phyloP scores from a whole-genome alignment of 2,329 filamentous ascomycete species.

The Orbilia ellipsospora region DNA sequence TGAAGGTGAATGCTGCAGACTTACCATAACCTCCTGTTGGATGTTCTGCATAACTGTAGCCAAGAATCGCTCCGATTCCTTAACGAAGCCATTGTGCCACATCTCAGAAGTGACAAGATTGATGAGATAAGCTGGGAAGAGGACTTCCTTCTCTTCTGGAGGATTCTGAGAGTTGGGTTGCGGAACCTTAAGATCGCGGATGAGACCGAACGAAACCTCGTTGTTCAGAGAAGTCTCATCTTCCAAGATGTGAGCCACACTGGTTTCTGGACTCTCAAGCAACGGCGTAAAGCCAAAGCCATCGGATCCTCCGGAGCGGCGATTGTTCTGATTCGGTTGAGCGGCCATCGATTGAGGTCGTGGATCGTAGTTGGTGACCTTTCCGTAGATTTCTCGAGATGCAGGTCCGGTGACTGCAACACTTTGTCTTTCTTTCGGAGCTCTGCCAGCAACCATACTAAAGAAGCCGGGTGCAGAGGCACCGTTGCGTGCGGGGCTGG shows the following conservation, averaged over 20 bases:
- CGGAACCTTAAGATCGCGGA: conserved; percentile 96
- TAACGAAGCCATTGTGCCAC: conserved; percentile 99
- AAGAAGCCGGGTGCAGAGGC: conserved; percentile 77
- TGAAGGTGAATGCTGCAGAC: conserved; percentile 2
- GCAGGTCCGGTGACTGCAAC: conserved; percentile 67
- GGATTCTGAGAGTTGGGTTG: conserved; percentile 85
- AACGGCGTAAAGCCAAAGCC: conserved; percentile 82
- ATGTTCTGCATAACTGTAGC: conserved; percentile 99
- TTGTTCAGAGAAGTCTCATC: conserved; percentile 97
- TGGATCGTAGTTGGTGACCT: conserved; percentile 86
- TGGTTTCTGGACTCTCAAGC: conserved; percentile 90
- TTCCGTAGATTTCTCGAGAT: conserved; percentile 60
- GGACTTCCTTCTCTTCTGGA: conserved; percentile 96
- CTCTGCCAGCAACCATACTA: conserved; percentile 96
- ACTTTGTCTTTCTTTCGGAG: conserved; percentile 86
- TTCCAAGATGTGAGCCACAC: conserved; percentile 90
- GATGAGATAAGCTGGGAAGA: conserved; percentile 98
- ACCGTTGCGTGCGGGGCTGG: conserved; percentile 69
- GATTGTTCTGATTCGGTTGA: conserved; percentile 70
- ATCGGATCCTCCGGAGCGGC: conserved; percentile 51
- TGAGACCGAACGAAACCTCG: conserved; percentile 94
- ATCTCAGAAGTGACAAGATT: conserved; percentile 99
- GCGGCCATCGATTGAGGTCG: conserved; percentile 96
- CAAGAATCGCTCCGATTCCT: conserved; percentile 97
- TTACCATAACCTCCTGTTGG: conserved; percentile 92